A percentile compares a stretch with the other conserved stretches of the same genome.
Evolutionary conservation across 2,329 filamentous ascomycete species (phyloP).

Genomic region (Chalaropsis thielavioides): DNA sequence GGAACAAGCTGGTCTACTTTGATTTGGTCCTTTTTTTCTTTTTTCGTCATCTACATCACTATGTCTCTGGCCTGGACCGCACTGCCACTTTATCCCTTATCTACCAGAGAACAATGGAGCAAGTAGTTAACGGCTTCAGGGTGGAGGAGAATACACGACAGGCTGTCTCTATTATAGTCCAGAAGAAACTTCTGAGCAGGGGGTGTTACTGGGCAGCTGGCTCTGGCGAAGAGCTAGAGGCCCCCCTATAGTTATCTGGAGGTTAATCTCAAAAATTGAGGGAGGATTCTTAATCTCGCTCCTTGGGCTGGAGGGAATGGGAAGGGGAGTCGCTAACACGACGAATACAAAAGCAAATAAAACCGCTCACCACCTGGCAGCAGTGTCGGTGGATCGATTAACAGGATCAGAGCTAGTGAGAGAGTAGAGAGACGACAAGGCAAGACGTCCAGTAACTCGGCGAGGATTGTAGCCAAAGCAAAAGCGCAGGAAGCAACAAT

Average conservation of each 20-base stretch:
- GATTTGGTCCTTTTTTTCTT: neutral
- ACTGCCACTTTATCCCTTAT: conserved; percentile 1
- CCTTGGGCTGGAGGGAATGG: neutral
- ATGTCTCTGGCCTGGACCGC: neutral
- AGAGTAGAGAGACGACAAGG: neutral
- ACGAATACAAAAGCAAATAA: neutral
- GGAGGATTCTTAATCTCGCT: neutral
- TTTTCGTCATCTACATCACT: neutral
- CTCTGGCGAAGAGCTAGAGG: neutral
- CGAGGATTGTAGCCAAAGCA: no score
- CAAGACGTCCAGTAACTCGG: neutral
- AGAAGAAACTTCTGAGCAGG: neutral
- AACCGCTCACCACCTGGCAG: neutral
- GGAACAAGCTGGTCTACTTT: neutral
- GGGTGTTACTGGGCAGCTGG: neutral
- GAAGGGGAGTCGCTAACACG: neutral
- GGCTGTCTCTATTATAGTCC: no score
- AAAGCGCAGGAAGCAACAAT: neutral
- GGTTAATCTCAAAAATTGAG: neutral
- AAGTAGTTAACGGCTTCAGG: neutral
- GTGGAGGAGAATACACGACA: neutral
- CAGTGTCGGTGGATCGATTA: neutral
- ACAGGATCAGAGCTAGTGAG: neutral
- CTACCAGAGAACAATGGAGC: neutral
- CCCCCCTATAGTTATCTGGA: neutral